Evolutionary conservation across 306 rosid species (phyloP).

Genomic region (Inga leiocalycina): DNA sequence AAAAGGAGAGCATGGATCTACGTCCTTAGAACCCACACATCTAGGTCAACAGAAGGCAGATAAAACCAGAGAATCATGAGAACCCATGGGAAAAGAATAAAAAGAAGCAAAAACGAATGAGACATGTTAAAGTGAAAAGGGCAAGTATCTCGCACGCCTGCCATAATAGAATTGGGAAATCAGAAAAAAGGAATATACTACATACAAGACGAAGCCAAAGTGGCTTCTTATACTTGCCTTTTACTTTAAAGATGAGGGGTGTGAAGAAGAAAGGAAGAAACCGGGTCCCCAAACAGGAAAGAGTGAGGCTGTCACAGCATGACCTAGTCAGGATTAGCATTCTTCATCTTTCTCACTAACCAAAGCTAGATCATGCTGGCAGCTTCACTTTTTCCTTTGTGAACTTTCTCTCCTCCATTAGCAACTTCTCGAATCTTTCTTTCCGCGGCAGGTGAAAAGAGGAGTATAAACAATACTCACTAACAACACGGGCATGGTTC

Average conservation of each 20-base stretch:
- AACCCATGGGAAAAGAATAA: not conserved
- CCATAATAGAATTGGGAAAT: not conserved
- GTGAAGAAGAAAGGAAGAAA: not conserved
- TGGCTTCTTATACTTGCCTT: constrained; percentile 19
- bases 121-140: constrained; percentile 16
- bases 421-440: not conserved
- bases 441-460: not conserved
- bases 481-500: not conserved
- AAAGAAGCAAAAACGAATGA: not conserved
- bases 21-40: not conserved
- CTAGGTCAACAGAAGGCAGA: not conserved
- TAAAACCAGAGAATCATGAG: not conserved
- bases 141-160: constrained; percentile 39
- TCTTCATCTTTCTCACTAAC: constrained; percentile 35
- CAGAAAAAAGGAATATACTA: constrained; percentile 17
- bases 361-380: constrained; percentile 98
- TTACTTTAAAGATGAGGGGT: not conserved
- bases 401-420: constrained; percentile 35
- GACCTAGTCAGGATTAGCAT: constrained; percentile 85
- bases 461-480: not conserved
- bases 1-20: not conserved
- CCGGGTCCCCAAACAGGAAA: constrained; percentile 72
- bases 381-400: constrained; percentile 96
- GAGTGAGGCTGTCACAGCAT: constrained; percentile 99
- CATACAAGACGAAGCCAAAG: not conserved